These are phyloP conservation scores for Cairneyella variabilis DNA, from an alignment of 495 filamentous ascomycete species.

Conservation along the genomic window DNA sequence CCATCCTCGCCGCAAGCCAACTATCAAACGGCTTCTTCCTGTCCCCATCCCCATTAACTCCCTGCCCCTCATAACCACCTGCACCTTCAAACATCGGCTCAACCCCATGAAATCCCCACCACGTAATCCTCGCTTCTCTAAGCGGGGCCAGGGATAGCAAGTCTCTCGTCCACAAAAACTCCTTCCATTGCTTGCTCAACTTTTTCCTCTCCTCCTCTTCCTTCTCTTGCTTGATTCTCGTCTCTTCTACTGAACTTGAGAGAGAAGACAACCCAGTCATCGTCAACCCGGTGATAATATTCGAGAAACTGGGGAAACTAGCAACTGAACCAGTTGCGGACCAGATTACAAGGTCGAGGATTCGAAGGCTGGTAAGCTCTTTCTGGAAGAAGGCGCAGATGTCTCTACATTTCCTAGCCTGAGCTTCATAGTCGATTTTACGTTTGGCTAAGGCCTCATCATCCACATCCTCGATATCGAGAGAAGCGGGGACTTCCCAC, in stretches of 20 bases:
- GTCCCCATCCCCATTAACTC: too few relatives aligned
- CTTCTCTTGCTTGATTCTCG: neutral
- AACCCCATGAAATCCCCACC: conserved; percentile 18
- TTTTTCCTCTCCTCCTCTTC: conserved; percentile 3
- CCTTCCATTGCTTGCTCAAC: too few relatives aligned
- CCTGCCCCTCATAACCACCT: too few relatives aligned
- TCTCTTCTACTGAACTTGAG: neutral
- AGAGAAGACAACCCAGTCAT: neutral
- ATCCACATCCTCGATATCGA: neutral
- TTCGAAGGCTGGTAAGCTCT: neutral
- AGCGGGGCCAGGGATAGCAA: conserved; percentile 9
- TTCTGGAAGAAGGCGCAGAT: neutral
- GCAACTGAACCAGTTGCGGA: neutral
- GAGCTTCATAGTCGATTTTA: neutral
- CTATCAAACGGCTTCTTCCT: conserved; percentile 12
- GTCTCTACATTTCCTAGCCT: neutral
- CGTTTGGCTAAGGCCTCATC: too few relatives aligned
- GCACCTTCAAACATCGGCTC: neutral
- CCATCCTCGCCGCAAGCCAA: conserved; percentile 19
- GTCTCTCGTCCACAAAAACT: conserved; percentile 14
- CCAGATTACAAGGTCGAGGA: neutral
- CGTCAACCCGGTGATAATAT: neutral
- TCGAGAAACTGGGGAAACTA: neutral
- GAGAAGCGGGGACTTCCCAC: conserved; percentile 11
- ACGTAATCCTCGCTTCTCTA: conserved; percentile 16